Evolutionary conservation across 1,284 basidiomycete species (phyloP).

Genomic region (Erythrobasidium hasegawianum): DNA sequence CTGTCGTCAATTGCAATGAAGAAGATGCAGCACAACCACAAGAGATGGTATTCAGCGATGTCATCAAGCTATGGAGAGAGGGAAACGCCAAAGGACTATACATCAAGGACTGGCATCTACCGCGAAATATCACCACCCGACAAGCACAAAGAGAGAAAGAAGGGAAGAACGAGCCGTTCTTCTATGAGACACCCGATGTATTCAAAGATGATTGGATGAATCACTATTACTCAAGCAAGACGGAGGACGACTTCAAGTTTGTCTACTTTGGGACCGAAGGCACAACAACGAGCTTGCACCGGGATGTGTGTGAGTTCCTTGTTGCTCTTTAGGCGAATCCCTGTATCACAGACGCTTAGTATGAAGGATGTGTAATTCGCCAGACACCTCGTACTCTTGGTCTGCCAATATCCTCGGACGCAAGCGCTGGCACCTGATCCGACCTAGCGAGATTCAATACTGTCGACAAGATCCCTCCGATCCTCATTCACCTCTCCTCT

Average conservation of each 20-base stretch:
- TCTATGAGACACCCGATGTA: conserved; percentile 53
- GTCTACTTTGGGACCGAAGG: conserved; percentile 52
- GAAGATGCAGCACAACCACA: neutral
- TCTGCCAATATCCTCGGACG: conserved; percentile 57
- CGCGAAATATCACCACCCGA: too few species aligned
- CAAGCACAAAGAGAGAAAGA: too few species aligned
- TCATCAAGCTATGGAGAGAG: conserved; percentile 50
- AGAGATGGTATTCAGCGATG: conserved; percentile 49
- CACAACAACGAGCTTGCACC: conserved; percentile 53
- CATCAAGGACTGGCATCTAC: conserved; percentile 59
- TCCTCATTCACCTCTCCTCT: conserved; percentile 5
- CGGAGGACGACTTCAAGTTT: conserved; percentile 48
- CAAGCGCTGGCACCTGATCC: conserved; percentile 58
- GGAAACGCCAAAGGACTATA: conserved; percentile 49
- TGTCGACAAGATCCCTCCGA: neutral
- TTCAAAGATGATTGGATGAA: conserved; percentile 58
- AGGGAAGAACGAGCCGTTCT: conserved; percentile 40
- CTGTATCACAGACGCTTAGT: too few species aligned
- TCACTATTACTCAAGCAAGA: conserved; percentile 41
- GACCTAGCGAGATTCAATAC: conserved; percentile 48
- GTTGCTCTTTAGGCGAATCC: too few species aligned
- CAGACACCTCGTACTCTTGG: conserved; percentile 57
- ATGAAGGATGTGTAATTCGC: too few species aligned
- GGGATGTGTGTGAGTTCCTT: conserved; percentile 55
- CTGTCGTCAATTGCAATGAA: conserved; percentile 27